phyloP scores from a whole-genome alignment of 768 basidiomycete species.

The Heimioporus sp. region DNA sequence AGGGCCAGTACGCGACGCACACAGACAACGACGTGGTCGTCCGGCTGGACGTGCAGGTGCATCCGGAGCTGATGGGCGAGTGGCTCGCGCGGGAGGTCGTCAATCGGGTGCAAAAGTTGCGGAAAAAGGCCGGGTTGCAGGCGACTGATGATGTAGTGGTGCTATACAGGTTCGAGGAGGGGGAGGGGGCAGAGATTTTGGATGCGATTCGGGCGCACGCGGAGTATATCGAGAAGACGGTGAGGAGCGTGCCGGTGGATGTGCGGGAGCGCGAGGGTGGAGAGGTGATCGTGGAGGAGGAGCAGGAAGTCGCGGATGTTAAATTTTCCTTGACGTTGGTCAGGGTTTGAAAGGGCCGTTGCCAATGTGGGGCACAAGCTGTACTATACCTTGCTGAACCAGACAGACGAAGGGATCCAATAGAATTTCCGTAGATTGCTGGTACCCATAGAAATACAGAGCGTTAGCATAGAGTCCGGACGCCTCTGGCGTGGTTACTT shows the following conservation, averaged over 20 bases:
- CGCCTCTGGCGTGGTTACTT: slow-evolving; percentile 43
- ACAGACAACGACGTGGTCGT: slow-evolving; percentile 96
- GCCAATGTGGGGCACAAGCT: neutral
- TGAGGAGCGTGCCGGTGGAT: slow-evolving; percentile 68
- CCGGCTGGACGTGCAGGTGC: slow-evolving; percentile 84
- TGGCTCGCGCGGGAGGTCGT: slow-evolving; percentile 88
- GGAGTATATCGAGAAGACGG: slow-evolving; percentile 70
- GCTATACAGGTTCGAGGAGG: slow-evolving; percentile 78
- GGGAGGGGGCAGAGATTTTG: slow-evolving; percentile 59
- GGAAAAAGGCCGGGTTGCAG: slow-evolving; percentile 94
- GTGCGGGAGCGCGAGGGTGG: slow-evolving; percentile 50
- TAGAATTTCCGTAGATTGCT: slow-evolving; percentile 1
- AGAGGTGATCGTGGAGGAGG: slow-evolving; percentile 72
- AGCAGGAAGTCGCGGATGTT: slow-evolving; percentile 79
- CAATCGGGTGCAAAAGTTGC: slow-evolving; percentile 90
- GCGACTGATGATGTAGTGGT: slow-evolving; percentile 92
- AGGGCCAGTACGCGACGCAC: slow-evolving; percentile 73
- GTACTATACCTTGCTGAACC: slow-evolving; percentile 22
- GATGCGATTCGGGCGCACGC: slow-evolving; percentile 63
- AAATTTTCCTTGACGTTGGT: slow-evolving; percentile 75
- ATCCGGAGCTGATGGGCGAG: slow-evolving; percentile 83
- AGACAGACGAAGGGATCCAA: neutral
- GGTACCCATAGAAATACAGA: slow-evolving; percentile 12
- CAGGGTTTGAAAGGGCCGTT: slow-evolving; percentile 22
- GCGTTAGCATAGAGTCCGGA: slow-evolving; percentile 8